Evolutionary conservation across 2,329 filamentous ascomycete genomes (phyloP), one percentile per base, ranked within the genome.

Genomic region (Xylaria sp.): DNA sequence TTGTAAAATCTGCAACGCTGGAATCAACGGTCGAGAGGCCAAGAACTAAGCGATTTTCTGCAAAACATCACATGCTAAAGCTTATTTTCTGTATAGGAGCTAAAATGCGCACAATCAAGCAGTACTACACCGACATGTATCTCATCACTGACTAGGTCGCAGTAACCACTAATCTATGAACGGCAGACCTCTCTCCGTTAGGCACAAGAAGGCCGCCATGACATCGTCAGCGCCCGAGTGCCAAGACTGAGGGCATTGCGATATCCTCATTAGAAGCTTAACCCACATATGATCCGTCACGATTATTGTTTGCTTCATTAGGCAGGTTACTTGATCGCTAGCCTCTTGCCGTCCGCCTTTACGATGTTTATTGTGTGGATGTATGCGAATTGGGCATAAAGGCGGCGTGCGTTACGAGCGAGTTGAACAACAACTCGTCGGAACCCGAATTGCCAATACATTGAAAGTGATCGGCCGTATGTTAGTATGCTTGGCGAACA

Each of bases 321-420:
- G 58, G 63, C 51, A 69, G 59, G 63, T 55, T 60, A 55, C 37
- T 23, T 21, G 32, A 37, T 25, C 18, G 47, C 25, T 21, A 48
- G 40, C 47, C 37, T 62, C 25, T n/a, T 29, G 37, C 21, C 29
- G 50, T 58, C 27, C 21, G 50, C 3, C 47, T 51, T 32, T 5
- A 55, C 51, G 3, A 37, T 18, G 18, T 21, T 40, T 10, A 9
- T 54, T 25, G 57, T 48, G 48, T 42, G 25, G 37, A 42, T 42
- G 29, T 35, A 57, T 27, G 32, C 32, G 32, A 35, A n/a, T 57
- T 47, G 29, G 44, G 44, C 44, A 23, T 3, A 37, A 51, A 32
- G 27, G 27, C 29, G 10, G 23, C 50, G 48, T 10, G 25, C 8
- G 27, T 47, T 61, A 8, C 12, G 25, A 8, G 16, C 18, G 48